Base-by-base conservation (phyloP, 2,329 filamentous ascomycete species). In the Trichoderma afroharzianum region DNA sequence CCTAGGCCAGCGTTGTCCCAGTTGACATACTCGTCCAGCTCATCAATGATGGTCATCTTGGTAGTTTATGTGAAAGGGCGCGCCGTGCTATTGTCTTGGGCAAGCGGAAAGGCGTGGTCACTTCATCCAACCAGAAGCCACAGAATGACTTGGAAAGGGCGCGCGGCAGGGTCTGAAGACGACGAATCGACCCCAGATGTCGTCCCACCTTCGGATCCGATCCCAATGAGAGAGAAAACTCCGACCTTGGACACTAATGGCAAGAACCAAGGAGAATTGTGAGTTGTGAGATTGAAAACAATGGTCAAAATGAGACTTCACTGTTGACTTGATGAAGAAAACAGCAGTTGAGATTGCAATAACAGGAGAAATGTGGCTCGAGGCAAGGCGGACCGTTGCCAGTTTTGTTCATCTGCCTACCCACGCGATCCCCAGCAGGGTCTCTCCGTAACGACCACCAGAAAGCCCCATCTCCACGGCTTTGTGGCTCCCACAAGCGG, bases 21-120 rank as follows among this genome's bases (percentile, higher is more conserved):
- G 77, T 90, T 84, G 79, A 92, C 87, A 77, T 91, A 89, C 73
- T 90, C 86, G 70, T 91, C 88, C 83, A 87, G 82, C 68, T 88
- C 85, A 70, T 88, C 83, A 74, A 87, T 76, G 71, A 75, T 73
- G n/a, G 80, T 72, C 80, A 81, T 81, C 71, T 63, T 75, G 75
- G 63, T 72, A 68, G 73, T 72, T 71, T 67, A 63, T 72, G 57
- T 71, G 57, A 71, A 73, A 73, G 73, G 71, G 73, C 73, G 73
- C 61, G 73, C 73, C 33, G 71, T 71, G 24, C 50, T 63, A 59
- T 50, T 18, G 33, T 59, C 15, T 53, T 66, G 53, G 50, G 26
- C 26, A 55, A 43, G 47, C 50, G 47, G 61, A 73, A 53, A 67
- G 55, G 68, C 68, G 68, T 71, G 67, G 33, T 57, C 14, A 32